Conservation (phyloP, 1,284 basidiomycete genomes). For the Gyrodon tennesseensis region DNA sequence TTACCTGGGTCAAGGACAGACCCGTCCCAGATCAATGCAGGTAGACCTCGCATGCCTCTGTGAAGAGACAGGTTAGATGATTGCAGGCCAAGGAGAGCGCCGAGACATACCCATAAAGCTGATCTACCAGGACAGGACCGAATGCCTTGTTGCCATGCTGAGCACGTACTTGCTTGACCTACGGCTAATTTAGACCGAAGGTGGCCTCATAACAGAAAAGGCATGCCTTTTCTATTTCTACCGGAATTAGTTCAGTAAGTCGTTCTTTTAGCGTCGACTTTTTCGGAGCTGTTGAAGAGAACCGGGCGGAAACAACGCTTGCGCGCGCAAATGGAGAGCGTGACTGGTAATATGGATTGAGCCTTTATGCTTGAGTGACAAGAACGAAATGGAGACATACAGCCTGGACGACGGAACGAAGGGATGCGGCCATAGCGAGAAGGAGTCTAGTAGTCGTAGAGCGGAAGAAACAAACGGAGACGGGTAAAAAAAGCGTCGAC, state of each 20-base stretch:
- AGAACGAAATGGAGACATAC: constrained; percentile 44
- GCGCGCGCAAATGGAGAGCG: constrained; percentile 52
- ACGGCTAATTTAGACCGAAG: constrained; percentile 18
- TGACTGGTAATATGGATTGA: constrained; percentile 44
- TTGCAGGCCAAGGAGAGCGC: neutral
- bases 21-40: constrained; percentile 91
- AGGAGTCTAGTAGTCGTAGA: neutral
- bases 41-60: constrained; percentile 92
- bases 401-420: constrained; percentile 52
- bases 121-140: constrained; percentile 87
- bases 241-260: constrained; percentile 86
- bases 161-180: constrained; percentile 83
- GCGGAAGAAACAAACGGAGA: constrained; percentile 8
- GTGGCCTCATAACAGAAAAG: constrained; percentile 10
- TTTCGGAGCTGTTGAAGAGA: constrained; percentile 67
- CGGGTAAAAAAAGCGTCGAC: constrained; percentile 22
- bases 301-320: constrained; percentile 55
- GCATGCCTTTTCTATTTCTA: constrained; percentile 79
- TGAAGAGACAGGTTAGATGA: constrained; percentile 29
- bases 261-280: constrained; percentile 84
- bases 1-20: constrained; percentile 89
- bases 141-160: constrained; percentile 89
- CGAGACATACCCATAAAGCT: constrained; percentile 72
- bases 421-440: constrained; percentile 36
- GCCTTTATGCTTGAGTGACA: neutral